These are phyloP conservation scores for Bauhinia variegata DNA, from an alignment of 306 rosid species.

Conservation along the genomic window DNA sequence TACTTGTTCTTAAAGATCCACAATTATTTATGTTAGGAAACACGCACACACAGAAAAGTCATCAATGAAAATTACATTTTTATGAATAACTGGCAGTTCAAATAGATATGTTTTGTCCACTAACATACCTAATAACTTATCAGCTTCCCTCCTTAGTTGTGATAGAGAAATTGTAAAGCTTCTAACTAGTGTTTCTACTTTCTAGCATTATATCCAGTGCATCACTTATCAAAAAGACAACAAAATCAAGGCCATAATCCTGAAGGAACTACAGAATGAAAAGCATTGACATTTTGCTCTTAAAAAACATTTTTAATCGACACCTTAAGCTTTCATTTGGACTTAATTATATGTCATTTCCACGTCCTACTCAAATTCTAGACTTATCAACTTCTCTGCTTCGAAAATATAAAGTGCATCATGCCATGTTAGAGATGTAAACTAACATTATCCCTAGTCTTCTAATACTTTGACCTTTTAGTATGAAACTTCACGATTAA, in stretches of 20 bases:
- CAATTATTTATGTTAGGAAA: background rate
- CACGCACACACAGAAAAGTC: background rate
- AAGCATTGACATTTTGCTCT: background rate
- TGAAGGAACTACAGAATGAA: background rate
- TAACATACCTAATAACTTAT: constrained; percentile 4
- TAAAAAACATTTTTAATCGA: background rate
- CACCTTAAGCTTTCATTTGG: background rate
- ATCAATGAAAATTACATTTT: background rate
- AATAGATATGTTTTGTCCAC: background rate
- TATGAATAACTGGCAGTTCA: background rate
- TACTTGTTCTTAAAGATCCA: background rate
- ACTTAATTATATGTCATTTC: background rate
- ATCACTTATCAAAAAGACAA: background rate
- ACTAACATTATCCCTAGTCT: no score
- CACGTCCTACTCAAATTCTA: background rate
- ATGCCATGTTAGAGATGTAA: no score
- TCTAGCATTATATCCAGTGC: constrained; percentile 14
- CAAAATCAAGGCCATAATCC: background rate
- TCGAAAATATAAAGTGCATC: background rate
- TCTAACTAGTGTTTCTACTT: background rate
- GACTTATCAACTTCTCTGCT: background rate
- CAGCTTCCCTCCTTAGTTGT: background rate
- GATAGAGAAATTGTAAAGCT: background rate
- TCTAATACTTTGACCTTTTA: no score
- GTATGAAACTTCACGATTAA: background rate